Evolutionary conservation across 2,329 filamentous ascomycete genomes (phyloP), one percentile per base, ranked within the genome.

Genomic region (Sphaerulina musiva): DNA sequence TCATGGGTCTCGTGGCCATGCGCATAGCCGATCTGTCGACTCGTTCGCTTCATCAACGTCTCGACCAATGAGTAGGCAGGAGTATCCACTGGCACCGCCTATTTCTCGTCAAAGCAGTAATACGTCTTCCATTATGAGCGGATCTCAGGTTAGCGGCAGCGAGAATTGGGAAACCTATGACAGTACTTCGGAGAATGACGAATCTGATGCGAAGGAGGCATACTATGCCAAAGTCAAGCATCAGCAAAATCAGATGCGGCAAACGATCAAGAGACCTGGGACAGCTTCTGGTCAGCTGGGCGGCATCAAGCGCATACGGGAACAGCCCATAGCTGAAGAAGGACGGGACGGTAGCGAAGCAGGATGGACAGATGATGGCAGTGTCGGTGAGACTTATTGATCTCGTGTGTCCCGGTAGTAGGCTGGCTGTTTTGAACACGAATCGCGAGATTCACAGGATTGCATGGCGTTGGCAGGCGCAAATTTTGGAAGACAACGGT

Each of bases 141-240:
- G 41, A 23, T 59, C 56, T 2, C 53, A 48, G 7, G 54, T 53
- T 10, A 59, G 52, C 44, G 89, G 88, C 1, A 95, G 89, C 3
- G 92, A 97, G 72, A 97, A 97, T 70, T 97, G 92, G 92, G 92
- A 97, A 72, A 95, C 91, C 8, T 97, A 93, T 65, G 91, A 93
- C 63, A 89, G 95, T 54, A 61, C 61, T 47, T 67, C 63, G 1
- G 69, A 69, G 31, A 60, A 47, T n/a, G 69, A 71, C 7, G 65
- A 69, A 20, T 87, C 63, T 23, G 90, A 95, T 68, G 81, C 80
- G 0, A 84, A 84, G 3, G 88, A 93, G 57, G 79, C 82, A 8
- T 95, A 95, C 70, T 89, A 89, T 66, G 86, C 87, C 60, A 89
- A 88, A 70, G 74, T 91, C 36, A 78, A 78, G 42, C 53, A 60